Percentiles rank a stretch among this genome's conserved stretches.
Evolutionary conservation across 2,329 filamentous ascomycete species (phyloP).

Genomic region (Aspergillus fischeri): DNA sequence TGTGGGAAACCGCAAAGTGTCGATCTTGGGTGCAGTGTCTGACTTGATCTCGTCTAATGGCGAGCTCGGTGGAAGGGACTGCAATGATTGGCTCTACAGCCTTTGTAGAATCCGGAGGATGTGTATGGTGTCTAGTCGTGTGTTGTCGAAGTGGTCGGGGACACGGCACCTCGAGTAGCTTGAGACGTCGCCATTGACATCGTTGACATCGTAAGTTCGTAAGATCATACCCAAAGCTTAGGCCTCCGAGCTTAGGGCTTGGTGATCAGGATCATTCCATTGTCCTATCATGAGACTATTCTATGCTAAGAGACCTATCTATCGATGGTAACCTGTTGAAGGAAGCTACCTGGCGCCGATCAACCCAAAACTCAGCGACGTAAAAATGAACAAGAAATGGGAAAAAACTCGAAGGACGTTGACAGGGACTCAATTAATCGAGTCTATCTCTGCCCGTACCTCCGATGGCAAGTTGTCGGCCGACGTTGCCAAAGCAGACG

Average conservation of each 20-base stretch:
- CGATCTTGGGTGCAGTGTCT: constrained; percentile 59
- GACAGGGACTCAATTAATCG: neutral
- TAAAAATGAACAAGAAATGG: constrained; percentile 1
- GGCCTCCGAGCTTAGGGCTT: neutral
- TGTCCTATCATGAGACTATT: neutral
- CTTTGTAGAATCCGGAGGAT: constrained; percentile 4
- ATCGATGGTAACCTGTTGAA: neutral
- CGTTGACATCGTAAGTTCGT: neutral
- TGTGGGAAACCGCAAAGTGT: constrained; percentile 33
- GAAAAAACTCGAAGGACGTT: neutral
- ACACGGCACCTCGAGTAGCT: neutral
- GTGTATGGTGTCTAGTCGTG: neutral
- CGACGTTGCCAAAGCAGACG: constrained; percentile 94
- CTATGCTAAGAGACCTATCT: constrained; percentile 5
- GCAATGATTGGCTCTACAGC: constrained; percentile 58
- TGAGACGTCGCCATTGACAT: neutral
- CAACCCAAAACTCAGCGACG: neutral
- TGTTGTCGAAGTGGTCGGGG: neutral
- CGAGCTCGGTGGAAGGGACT: constrained; percentile 48
- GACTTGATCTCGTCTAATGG: constrained; percentile 27
- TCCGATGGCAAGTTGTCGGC: constrained; percentile 66
- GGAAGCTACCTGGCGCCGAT: neutral
- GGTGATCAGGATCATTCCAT: neutral
- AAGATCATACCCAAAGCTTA: neutral
- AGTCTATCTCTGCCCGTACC: constrained; percentile 17